These are phyloP conservation scores for Colletotrichum cuscutae DNA, from an alignment of 2,329 filamentous ascomycete species.

Conservation along the genomic window DNA sequence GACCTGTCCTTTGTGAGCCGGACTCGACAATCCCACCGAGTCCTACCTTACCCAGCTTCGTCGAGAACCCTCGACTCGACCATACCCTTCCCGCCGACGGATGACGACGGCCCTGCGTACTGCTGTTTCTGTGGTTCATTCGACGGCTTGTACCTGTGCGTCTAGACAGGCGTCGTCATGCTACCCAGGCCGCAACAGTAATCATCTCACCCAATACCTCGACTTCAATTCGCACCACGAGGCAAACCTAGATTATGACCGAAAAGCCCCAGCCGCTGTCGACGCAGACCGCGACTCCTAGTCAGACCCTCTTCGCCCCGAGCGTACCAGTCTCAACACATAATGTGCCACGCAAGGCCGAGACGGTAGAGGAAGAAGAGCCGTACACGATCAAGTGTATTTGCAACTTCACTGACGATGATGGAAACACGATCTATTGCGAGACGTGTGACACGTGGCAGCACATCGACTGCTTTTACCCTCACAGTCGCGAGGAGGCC, in stretches of 20 bases:
- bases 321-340: constrained; percentile 50
- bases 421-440: constrained; percentile 97
- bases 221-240: constrained; percentile 50
- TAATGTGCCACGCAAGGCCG: constrained; percentile 57
- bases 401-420: constrained; percentile 91
- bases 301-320: constrained; percentile 58
- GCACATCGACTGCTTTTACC: constrained; percentile 97
- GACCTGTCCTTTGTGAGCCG: constrained; percentile 5
- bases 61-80: constrained; percentile 12
- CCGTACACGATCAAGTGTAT: constrained; percentile 98
- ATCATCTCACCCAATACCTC: constrained; percentile 52
- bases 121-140: constrained; percentile 18
- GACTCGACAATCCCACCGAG: constrained; percentile 12
- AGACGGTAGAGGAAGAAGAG: constrained; percentile 75
- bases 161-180: constrained; percentile 67
- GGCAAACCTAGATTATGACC: constrained; percentile 69
- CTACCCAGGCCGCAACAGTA: constrained; percentile 64
- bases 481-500: constrained; percentile 76
- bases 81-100: constrained; percentile 13
- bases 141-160: constrained; percentile 42
- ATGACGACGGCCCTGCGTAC: constrained; percentile 23
- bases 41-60: constrained; percentile 9
- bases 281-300: constrained; percentile 66
- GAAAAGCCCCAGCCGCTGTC: constrained; percentile 65
- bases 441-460: constrained; percentile 98